phyloP scores from a whole-genome alignment of 2,329 filamentous ascomycete species.

The Ascochyta lentis region DNA sequence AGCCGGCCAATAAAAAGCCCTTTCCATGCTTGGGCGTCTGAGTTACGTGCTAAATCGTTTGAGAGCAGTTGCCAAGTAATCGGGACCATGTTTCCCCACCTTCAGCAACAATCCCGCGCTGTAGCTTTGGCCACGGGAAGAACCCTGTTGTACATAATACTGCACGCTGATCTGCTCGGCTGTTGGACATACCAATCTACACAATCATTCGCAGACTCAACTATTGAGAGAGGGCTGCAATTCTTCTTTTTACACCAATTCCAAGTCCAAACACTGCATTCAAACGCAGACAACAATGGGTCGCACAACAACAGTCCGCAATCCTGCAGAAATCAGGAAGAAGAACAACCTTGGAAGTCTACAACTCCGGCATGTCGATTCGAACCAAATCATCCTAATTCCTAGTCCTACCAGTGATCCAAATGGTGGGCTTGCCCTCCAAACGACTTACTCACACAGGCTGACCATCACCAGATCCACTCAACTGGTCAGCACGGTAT shows the following conservation, averaged over 20 bases:
- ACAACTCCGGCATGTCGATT: background rate
- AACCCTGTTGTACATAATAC: background rate
- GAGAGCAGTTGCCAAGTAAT: too few species aligned
- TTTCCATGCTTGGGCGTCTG: too few species aligned
- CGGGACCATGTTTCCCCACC: background rate
- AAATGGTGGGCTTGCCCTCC: background rate
- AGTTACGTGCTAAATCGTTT: too few species aligned
- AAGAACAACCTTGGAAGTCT: background rate
- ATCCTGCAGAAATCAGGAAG: background rate
- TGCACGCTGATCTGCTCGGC: background rate
- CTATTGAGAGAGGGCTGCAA: too few species aligned
- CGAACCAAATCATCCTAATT: background rate
- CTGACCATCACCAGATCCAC: background rate
- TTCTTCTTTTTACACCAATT: too few species aligned
- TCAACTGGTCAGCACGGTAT: constrained; percentile 47
- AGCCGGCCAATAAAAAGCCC: too few species aligned
- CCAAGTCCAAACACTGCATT: background rate
- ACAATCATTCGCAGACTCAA: background rate
- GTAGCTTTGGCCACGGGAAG: background rate
- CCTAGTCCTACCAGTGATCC: background rate
- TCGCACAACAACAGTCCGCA: background rate
- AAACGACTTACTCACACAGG: background rate
- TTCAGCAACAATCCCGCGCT: background rate
- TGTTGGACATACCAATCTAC: background rate
- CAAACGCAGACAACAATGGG: background rate